phyloP scores from a whole-genome alignment of 345 rosid genomes.

The Citrus medica region DNA sequence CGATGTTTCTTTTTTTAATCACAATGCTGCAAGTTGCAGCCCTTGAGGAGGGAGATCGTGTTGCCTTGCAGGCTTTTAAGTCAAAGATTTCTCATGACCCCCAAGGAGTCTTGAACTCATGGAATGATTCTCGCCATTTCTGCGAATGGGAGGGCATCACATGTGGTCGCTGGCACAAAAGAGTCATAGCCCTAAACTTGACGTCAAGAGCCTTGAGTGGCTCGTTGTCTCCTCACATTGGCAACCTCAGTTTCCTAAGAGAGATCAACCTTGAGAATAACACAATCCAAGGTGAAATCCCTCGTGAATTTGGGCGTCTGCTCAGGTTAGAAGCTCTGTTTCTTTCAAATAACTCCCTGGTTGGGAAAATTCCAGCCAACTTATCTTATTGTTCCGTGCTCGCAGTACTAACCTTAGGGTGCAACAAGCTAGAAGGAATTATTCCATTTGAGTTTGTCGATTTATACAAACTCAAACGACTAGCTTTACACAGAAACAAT shows the following conservation, averaged over 20 bases:
- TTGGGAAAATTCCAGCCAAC: too few species aligned
- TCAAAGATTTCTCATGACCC: not conserved
- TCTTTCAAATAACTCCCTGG: too few species aligned
- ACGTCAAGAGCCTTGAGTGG: conserved; percentile 7
- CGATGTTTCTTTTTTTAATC: not conserved
- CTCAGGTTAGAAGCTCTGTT: too few species aligned
- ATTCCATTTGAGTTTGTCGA: too few species aligned
- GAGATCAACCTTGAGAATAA: conserved; percentile 10
- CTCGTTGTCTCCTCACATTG: conserved; percentile 1
- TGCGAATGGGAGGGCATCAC: conserved; percentile 25
- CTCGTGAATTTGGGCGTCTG: too few species aligned
- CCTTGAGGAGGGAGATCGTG: not conserved
- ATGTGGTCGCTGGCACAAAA: conserved; percentile 16
- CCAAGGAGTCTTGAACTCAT: conserved; percentile 5
- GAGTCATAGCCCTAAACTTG: conserved; percentile 16
- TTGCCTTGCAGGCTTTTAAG: not conserved
- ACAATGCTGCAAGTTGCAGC: not conserved
- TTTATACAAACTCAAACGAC: too few species aligned
- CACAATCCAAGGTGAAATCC: not conserved
- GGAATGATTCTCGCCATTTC: conserved; percentile 20
- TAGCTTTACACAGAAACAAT: not conserved
- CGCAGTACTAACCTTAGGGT: too few species aligned
- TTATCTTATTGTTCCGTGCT: too few species aligned
- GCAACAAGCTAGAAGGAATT: too few species aligned
- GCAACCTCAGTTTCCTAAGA: conserved; percentile 8